Conservation (phyloP, 2,329 filamentous ascomycete genomes). For the Colletotrichum costaricense region DNA sequence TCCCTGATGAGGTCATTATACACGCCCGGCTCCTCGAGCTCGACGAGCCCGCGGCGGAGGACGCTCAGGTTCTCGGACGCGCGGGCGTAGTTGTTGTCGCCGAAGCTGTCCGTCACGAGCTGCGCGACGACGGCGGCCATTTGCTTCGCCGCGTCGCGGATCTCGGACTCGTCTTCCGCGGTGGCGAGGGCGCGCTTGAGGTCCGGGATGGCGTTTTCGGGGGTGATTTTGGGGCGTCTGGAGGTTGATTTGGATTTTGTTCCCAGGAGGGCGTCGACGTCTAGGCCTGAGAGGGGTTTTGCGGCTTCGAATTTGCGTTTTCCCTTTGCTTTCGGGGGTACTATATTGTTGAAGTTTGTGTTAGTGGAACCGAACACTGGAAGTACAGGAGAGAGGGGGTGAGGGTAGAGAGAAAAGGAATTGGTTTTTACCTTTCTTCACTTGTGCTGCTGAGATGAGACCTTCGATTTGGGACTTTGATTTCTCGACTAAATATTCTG, state of each 20-base stretch:
- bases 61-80: constrained; percentile 81
- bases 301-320: constrained; percentile 76
- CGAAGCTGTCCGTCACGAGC: constrained; percentile 79
- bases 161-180: constrained; percentile 68
- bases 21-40: constrained; percentile 77
- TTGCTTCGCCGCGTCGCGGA: constrained; percentile 77
- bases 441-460: constrained; percentile 76
- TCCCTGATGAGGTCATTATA: constrained; percentile 81
- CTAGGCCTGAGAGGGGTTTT: constrained; percentile 90
- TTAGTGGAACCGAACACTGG: too few relatives aligned
- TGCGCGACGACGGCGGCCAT: constrained; percentile 78
- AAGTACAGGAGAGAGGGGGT: neutral
- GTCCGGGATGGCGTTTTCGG: constrained; percentile 85
- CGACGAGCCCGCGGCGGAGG: constrained; percentile 81
- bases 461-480: constrained; percentile 68
- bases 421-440: constrained; percentile 80
- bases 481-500: constrained; percentile 71
- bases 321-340: constrained; percentile 77
- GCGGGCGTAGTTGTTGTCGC: constrained; percentile 78
- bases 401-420: neutral
- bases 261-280: constrained; percentile 84
- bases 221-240: constrained; percentile 52
- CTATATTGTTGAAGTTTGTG: too few relatives aligned
- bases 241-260: constrained; percentile 50
- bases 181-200: constrained; percentile 83